These are phyloP conservation scores for Gossypium turneri DNA, from an alignment of 345 rosid species.

Conservation along the genomic window DNA sequence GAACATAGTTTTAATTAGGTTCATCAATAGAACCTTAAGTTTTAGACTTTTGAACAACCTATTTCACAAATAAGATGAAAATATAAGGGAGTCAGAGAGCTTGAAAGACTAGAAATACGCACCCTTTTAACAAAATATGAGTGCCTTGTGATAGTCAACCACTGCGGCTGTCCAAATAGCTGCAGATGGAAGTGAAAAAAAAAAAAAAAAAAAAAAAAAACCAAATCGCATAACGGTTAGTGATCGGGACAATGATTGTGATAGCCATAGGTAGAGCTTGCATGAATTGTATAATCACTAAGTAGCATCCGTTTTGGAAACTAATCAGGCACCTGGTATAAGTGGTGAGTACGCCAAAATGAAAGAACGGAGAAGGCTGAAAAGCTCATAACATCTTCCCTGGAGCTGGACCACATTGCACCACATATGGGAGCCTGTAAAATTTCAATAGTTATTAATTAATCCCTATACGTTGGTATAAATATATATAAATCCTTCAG, in stretches of 20 bases:
- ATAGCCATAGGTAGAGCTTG: background rate
- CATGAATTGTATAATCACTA: background rate
- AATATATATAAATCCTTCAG: background rate
- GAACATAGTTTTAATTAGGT: background rate
- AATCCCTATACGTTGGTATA: background rate
- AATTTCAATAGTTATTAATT: background rate
- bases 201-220: background rate
- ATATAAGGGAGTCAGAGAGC: background rate
- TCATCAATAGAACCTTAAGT: background rate
- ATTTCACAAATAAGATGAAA: background rate
- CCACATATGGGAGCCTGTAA: conserved; percentile 72
- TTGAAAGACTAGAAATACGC: background rate
- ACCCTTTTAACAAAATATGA: conserved; percentile 79
- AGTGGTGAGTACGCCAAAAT: too few relatives aligned
- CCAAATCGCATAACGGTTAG: background rate
- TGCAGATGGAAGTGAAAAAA: conserved; percentile 17
- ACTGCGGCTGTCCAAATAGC: conserved; percentile 84
- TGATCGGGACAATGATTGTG: background rate
- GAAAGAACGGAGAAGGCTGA: conserved; percentile 39
- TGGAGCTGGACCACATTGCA: conserved; percentile 77
- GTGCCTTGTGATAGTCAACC: conserved; percentile 68
- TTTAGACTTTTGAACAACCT: background rate
- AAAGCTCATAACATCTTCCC: conserved; percentile 65
- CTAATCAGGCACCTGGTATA: too few relatives aligned
- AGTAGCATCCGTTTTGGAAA: background rate